These are phyloP conservation scores for Aspergillus incahuasiensis DNA, from an alignment of 495 filamentous ascomycete genomes.

Conservation along the genomic window DNA sequence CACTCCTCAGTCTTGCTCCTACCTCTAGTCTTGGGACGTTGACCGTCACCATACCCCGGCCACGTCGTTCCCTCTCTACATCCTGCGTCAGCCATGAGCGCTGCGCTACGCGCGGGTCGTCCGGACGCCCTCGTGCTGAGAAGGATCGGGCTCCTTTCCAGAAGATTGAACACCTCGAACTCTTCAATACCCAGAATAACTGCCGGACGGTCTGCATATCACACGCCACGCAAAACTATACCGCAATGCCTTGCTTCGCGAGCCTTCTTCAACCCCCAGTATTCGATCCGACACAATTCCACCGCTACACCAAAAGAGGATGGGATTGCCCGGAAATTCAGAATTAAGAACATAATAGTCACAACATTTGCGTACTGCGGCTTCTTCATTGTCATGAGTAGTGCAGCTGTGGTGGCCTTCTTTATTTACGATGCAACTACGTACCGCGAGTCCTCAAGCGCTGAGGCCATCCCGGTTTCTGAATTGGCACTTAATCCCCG, in stretches of 20 bases:
- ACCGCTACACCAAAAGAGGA: conserved; percentile 14
- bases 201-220: conserved; percentile 20
- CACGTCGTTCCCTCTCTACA: conserved; percentile 1
- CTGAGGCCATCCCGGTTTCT: conserved; percentile 74
- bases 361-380: conserved; percentile 54
- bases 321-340: conserved; percentile 10
- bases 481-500: conserved; percentile 75
- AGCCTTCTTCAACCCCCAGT: conserved; percentile 19
- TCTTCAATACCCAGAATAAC: conserved; percentile 8
- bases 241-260: conserved; percentile 26
- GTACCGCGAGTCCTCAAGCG: conserved; percentile 63
- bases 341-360: conserved; percentile 26
- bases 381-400: conserved; percentile 51
- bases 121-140: conserved; percentile 28
- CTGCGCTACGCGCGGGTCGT: conserved; percentile 36
- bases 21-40: conserved; percentile 3
- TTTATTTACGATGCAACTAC: conserved; percentile 94
- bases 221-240: conserved; percentile 19
- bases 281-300: conserved; percentile 30
- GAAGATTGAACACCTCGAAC: conserved; percentile 20
- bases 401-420: conserved; percentile 65
- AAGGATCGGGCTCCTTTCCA: conserved; percentile 27
- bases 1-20: conserved; percentile 1
- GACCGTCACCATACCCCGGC: neutral
- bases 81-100: conserved; percentile 28